These are phyloP conservation scores for Omphalea diandra DNA, from an alignment of 441 rosid genomes.

Conservation along the genomic window DNA sequence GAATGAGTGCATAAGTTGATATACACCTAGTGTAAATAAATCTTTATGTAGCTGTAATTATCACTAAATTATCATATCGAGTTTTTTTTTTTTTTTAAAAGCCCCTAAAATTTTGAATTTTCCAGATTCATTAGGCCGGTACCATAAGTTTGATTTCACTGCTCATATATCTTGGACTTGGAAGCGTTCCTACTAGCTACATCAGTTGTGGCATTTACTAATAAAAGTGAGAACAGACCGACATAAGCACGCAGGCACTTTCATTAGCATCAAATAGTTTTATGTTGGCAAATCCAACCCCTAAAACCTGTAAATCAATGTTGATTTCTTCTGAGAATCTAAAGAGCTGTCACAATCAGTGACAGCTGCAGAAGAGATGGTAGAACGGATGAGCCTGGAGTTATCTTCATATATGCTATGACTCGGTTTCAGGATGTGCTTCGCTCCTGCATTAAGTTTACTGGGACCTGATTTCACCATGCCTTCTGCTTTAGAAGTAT, in stretches of 20 bases:
- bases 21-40: no score
- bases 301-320: slow-evolving; percentile 12
- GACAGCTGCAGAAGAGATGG: slow-evolving; percentile 2
- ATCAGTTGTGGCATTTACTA: no score
- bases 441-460: slow-evolving; percentile 8
- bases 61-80: no score
- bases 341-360: neutral
- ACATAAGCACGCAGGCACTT: neutral
- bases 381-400: slow-evolving; percentile 2
- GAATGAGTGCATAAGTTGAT: no score
- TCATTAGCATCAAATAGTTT: neutral
- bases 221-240: no score
- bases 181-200: no score
- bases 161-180: no score
- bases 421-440: slow-evolving; percentile 10
- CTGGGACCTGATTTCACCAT: neutral
- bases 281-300: neutral
- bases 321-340: slow-evolving; percentile 12
- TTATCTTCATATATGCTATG: neutral
- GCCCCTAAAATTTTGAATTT: no score
- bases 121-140: no score
- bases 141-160: no score
- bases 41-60: no score
- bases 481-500: neutral
- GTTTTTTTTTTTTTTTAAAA: no score